A percentile compares a stretch with the other conserved stretches of the same genome.
phyloP scores from a whole-genome alignment of 192 early-diverging fungal genomes.

The Backusella tarrabulga region DNA sequence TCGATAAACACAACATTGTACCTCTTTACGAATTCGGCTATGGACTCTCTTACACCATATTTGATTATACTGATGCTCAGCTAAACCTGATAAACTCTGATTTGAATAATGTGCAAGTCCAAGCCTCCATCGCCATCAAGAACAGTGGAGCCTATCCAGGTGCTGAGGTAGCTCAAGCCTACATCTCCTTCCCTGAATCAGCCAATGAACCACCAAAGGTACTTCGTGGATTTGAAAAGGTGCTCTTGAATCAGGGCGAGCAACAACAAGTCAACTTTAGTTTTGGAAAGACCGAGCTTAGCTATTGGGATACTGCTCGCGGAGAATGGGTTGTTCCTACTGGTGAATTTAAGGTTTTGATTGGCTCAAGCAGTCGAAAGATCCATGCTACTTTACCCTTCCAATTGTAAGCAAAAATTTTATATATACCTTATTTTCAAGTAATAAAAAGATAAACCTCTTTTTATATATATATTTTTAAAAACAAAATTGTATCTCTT shows the following conservation, averaged over 20 bases:
- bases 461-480: no score
- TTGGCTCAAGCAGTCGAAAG: conserved; percentile 16
- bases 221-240: conserved; percentile 34
- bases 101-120: conserved; percentile 4
- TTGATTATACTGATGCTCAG: conserved; percentile 42
- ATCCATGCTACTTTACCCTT: neutral
- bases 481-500: no score
- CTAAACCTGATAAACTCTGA: neutral
- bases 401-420: neutral
- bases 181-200: conserved; percentile 37
- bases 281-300: conserved; percentile 41
- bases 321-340: conserved; percentile 1
- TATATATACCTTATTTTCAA: no score
- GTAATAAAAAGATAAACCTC: no score
- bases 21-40: conserved; percentile 59
- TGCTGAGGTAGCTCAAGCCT: conserved; percentile 34
- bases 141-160: conserved; percentile 31
- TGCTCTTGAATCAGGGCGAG: conserved; percentile 16
- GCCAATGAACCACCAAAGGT: conserved; percentile 43
- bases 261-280: conserved; percentile 34
- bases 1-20: conserved; percentile 41
- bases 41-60: conserved; percentile 65
- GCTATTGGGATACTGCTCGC: conserved; percentile 40
- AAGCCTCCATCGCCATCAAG: conserved; percentile 35
- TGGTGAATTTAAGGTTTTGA: conserved; percentile 2